These are phyloP conservation scores for Cytospora paraplurivora DNA, from an alignment of 2,329 filamentous ascomycete species.

Conservation along the genomic window DNA sequence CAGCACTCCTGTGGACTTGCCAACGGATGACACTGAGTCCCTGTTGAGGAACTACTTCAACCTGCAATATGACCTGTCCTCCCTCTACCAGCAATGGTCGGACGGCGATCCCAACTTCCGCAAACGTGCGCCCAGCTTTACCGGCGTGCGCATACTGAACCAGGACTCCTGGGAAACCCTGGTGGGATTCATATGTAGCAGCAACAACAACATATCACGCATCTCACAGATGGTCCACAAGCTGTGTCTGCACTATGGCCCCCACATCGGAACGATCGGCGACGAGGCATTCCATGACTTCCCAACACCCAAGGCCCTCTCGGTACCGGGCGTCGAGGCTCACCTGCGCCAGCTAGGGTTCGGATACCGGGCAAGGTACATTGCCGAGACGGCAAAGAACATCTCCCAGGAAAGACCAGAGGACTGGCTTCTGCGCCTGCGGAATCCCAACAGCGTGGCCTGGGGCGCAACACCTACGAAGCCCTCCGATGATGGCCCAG, in stretches of 20 bases:
- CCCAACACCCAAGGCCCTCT: conserved; percentile 73
- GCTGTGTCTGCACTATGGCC: conserved; percentile 83
- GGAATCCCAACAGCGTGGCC: conserved; percentile 73
- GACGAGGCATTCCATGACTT: conserved; percentile 83
- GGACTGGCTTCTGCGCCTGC: conserved; percentile 75
- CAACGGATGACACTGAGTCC: conserved; percentile 67
- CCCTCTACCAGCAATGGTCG: conserved; percentile 87
- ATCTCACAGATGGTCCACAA: conserved; percentile 98
- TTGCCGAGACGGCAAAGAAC: conserved; percentile 79
- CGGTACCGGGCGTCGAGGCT: conserved; percentile 72
- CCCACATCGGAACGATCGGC: conserved; percentile 70
- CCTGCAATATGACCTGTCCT: conserved; percentile 71
- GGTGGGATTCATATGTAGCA: conserved; percentile 95
- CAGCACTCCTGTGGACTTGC: not conserved
- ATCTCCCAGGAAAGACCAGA: conserved; percentile 67
- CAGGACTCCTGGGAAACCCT: conserved; percentile 97
- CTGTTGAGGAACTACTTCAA: conserved; percentile 87
- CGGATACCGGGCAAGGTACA: conserved; percentile 92
- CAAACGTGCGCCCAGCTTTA: conserved; percentile 82
- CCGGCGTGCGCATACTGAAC: conserved; percentile 86
- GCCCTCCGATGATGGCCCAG: conserved; percentile 39
- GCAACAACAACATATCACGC: conserved; percentile 95
- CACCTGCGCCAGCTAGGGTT: conserved; percentile 84
- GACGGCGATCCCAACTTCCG: conserved; percentile 83
- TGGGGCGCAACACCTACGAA: conserved; percentile 43